Base-by-base conservation (phyloP, 495 filamentous ascomycete genomes). In the Hypomontagnella submonticulosa region DNA sequence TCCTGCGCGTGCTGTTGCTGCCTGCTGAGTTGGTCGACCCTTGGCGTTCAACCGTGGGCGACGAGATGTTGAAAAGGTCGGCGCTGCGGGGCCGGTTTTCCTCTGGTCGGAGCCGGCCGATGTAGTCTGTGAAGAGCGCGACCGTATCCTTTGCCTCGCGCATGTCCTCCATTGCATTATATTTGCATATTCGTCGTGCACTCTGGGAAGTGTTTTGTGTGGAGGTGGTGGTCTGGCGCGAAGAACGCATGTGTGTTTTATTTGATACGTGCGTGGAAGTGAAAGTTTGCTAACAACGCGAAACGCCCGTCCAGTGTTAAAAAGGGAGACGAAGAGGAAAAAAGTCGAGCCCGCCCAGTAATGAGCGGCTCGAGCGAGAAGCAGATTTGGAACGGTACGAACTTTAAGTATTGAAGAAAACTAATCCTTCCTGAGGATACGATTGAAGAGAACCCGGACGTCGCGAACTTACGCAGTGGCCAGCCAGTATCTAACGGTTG, bases 21-120 rank as follows among this genome's bases (percentile, higher is more conserved):
- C 23, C 52, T 16, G 51, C 30, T 23, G 58, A 70, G 19, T 55
- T 38, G 37, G 52, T 52, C 9, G 67, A 67, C 12, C 50, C 48
- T 9, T 58, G 50, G 54, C 70, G 67, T 18, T 46, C 37, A 50
- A 56, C 51, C 20, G 48, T 15, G 2, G 60, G 19, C 5, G 53
- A 40, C 10, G 40, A 40, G 33, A 38, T 8, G 40, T 13, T 18
- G 8, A 44, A 32, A 13, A 33, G 49, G 13, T 55, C 38, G 12
- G 40, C 46, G 23, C 41, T 48, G 9, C 33, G 15, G 10, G 38
- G 53, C 9, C 48, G 36, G 13, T 11, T 3, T 7, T 30, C 67
- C 27, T 77, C 74, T 1, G 76, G 75, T 12, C 70, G 78, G 46
- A 80, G 79, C 27, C 77, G 75, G 15, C 76, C 72, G 40, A 81